Percentiles rank a stretch among this genome's conserved stretches.
These are phyloP conservation scores for Hypoxylon fragiforme DNA, from an alignment of 495 filamentous ascomycete genomes.

Conservation along the genomic window DNA sequence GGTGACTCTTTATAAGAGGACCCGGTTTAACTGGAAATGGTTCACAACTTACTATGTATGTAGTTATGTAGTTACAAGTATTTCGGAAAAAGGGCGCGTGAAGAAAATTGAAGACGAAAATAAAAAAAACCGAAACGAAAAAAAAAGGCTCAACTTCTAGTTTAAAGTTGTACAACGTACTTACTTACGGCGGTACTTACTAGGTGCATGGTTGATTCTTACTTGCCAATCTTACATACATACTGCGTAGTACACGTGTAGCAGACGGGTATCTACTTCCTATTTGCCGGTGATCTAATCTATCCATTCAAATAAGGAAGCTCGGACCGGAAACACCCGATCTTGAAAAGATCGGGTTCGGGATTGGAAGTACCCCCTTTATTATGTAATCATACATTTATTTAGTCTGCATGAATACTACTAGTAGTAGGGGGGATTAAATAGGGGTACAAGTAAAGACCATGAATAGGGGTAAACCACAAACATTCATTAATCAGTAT, in stretches of 20 bases:
- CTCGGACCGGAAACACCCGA: constrained; percentile 29
- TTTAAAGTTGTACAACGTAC: too few relatives aligned
- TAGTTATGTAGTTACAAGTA: constrained; percentile 1
- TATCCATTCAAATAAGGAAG: constrained; percentile 14
- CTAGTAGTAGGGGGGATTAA: neutral
- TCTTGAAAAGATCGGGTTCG: too few relatives aligned
- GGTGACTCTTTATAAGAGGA: constrained; percentile 7
- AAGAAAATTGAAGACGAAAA: constrained; percentile 10
- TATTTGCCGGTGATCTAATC: constrained; percentile 25
- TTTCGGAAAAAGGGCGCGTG: neutral
- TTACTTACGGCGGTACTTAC: too few relatives aligned
- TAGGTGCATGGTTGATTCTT: too few relatives aligned
- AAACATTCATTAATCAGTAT: too few relatives aligned
- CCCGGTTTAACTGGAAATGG: constrained; percentile 11
- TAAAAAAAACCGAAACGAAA: neutral
- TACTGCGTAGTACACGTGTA: too few relatives aligned
- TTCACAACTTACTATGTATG: neutral
- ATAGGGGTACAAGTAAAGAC: too few relatives aligned
- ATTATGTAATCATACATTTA: too few relatives aligned
- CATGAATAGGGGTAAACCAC: neutral
- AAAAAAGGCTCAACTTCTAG: constrained; percentile 18
- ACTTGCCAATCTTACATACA: too few relatives aligned
- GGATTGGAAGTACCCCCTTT: too few relatives aligned
- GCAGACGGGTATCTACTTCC: constrained; percentile 7
- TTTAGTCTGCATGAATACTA: too few relatives aligned